Evolutionary conservation across 257 asterid species (phyloP).

Genomic region (Solanum pennellii): DNA sequence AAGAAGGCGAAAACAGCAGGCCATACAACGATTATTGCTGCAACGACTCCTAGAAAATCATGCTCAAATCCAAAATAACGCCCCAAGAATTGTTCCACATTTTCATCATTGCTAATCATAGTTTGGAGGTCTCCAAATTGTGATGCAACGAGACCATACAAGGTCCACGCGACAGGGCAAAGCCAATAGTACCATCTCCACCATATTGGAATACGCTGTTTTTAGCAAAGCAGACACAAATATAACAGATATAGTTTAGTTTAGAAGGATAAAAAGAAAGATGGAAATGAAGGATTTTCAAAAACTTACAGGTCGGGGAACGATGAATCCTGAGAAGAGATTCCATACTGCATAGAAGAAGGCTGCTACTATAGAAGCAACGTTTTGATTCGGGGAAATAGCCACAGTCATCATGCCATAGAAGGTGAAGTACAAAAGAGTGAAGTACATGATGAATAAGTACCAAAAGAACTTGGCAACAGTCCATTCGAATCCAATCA

Average conservation of each 20-base stretch:
- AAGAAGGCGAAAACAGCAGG: conserved; percentile 23
- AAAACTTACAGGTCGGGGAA: conserved; percentile 37
- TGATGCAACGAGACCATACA: conserved; percentile 35
- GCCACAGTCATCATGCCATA: conserved; percentile 49
- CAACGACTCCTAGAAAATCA: conserved; percentile 42
- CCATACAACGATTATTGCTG: conserved; percentile 16
- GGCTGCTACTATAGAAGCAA: conserved; percentile 18
- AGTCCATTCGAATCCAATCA: conserved; percentile 41
- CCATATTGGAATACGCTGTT: conserved; percentile 40
- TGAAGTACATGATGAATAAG: conserved; percentile 23
- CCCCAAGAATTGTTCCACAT: conserved; percentile 31
- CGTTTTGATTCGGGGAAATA: conserved; percentile 31
- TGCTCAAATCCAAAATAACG: conserved; percentile 41
- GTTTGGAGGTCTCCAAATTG: conserved; percentile 26
- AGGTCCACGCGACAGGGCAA: conserved; percentile 33
- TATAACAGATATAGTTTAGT: background rate
- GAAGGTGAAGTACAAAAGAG: conserved; percentile 34
- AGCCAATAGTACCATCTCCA: conserved; percentile 57
- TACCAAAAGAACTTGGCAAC: conserved; percentile 31
- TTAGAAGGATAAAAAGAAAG: background rate
- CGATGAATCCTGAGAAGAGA: conserved; percentile 37
- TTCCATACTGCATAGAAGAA: conserved; percentile 24
- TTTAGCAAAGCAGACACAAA: background rate
- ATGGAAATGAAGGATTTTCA: background rate
- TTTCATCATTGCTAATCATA: background rate